Evolutionary conservation across 305 asterid genomes (phyloP).

Genomic region (Fraxinus angustifolia): DNA sequence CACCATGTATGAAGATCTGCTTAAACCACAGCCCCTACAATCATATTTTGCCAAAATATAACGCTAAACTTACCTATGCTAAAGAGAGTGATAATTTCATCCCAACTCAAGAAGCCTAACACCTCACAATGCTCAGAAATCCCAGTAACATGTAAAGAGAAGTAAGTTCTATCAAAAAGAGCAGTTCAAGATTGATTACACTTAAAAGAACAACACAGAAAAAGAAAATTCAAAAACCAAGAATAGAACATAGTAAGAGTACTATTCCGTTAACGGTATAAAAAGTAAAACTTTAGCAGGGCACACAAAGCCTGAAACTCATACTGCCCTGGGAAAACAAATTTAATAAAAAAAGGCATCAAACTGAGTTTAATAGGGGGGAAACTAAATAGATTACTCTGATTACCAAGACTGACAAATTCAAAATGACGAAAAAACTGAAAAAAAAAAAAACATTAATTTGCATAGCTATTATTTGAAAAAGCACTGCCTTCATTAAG

Average conservation of each 20-base stretch:
- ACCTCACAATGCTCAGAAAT: constrained; percentile 8
- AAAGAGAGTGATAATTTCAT: constrained; percentile 8
- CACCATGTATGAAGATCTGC: not conserved
- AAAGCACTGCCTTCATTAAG: not conserved
- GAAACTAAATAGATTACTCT: not conserved
- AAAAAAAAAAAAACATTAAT: too few relatives aligned
- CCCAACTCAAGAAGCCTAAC: not conserved
- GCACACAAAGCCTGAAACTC: not conserved
- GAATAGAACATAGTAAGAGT: not conserved
- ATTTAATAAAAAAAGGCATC: not conserved
- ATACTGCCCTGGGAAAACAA: not conserved
- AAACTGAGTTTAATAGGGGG: not conserved
- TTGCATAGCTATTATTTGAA: not conserved
- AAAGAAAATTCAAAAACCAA: not conserved
- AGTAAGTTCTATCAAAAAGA: not conserved
- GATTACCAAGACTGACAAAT: not conserved
- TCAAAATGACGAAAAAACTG: not conserved
- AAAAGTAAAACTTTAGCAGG: not conserved
- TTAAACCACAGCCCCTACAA: not conserved
- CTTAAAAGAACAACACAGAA: not conserved
- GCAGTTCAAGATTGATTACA: not conserved
- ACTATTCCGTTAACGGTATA: not conserved
- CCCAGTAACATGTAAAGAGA: not conserved
- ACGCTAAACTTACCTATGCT: not conserved
- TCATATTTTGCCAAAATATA: not conserved